Evolutionary conservation across 257 asterid genomes (phyloP), one percentile per base, ranked within the genome.

Genomic region (Solanum medicagineum): DNA sequence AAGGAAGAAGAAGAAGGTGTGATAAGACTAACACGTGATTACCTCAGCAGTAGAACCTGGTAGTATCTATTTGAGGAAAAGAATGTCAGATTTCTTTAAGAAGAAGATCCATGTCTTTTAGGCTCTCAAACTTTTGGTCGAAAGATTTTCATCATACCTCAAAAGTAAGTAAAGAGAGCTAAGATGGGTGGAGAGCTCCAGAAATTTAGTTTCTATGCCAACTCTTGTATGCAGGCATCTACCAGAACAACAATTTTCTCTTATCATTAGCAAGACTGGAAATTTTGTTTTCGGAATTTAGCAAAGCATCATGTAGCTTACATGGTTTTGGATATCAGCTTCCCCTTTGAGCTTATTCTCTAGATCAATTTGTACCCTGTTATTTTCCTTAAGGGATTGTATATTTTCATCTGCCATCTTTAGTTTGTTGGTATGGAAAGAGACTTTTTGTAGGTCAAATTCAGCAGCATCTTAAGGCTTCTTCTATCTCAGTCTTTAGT

Each of bases 351-450:
- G 88, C 87, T 90, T 92, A 36, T 87, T 90, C 82, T 95, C 96
- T 88, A 92, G 87, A 77, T 90, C 91, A 86, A 85, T 84, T 85
- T 85, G 88, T 75, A 86, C 85, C 88, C 88, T 90, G 59, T 75
- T 89, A 85, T 89, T 91, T 89, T 92, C 98, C 92, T 97, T 98
- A 83, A 95, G 98, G 89, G 96, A 90, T 81, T 83, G 93, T 88
- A 93, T 93, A 86, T 88, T 92, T 84, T 88, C 92, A 10, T 93
- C 90, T 71, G 96, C 94, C 88, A 90, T 95, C 19, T 88, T 86
- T 86, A 93, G 94, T 89, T 88, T 91, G 69, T 84, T 86, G 59
- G 86, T 87, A 75, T 90, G 89, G 86, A 86, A 80, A 74, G 92
- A 81, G 87, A 89, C 87, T 85, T 89, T 87, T 84, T 87, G 86